A percentile compares a stretch with the other conserved stretches of the same genome.
phyloP scores from a whole-genome alignment of 352 stramenopile species.

The Phytophthora colocasiae region DNA sequence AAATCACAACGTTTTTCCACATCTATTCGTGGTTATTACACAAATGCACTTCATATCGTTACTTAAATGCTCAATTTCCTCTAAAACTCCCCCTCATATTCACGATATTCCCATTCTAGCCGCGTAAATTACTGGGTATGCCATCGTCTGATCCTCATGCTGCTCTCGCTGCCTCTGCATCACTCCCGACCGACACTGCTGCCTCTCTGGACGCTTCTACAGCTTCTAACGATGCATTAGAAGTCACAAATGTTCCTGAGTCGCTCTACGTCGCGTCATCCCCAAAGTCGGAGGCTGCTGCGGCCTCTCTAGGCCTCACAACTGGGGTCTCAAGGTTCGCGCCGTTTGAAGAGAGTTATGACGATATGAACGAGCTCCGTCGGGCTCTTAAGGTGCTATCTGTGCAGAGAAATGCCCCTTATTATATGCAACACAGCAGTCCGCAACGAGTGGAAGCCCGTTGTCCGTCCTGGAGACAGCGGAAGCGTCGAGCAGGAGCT shows the following conservation, averaged over 20 bases:
- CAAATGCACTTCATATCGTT: conserved; percentile 10
- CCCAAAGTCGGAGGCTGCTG: conserved; percentile 7
- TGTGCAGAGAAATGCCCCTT: conserved; percentile 72
- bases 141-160: conserved; percentile 2
- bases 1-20: conserved; percentile 14
- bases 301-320: neutral
- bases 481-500: conserved; percentile 46
- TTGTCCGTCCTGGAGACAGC: conserved; percentile 79
- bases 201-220: conserved; percentile 1
- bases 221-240: conserved; percentile 17
- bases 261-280: conserved; percentile 29
- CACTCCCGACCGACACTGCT: neutral
- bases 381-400: conserved; percentile 80
- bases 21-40: conserved; percentile 25
- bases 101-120: conserved; percentile 40
- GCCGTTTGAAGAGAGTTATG: conserved; percentile 77
- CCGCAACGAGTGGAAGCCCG: conserved; percentile 79
- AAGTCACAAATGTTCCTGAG: conserved; percentile 21
- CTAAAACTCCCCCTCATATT: conserved; percentile 1
- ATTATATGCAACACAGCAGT: conserved; percentile 88
- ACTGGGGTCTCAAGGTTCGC: conserved; percentile 37
- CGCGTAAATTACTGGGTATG: conserved; percentile 37
- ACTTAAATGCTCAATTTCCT: neutral
- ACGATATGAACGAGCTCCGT: conserved; percentile 76
- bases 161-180: neutral